Evolutionary conservation across 441 rosid species (phyloP).

Genomic region (Melastoma candidum): DNA sequence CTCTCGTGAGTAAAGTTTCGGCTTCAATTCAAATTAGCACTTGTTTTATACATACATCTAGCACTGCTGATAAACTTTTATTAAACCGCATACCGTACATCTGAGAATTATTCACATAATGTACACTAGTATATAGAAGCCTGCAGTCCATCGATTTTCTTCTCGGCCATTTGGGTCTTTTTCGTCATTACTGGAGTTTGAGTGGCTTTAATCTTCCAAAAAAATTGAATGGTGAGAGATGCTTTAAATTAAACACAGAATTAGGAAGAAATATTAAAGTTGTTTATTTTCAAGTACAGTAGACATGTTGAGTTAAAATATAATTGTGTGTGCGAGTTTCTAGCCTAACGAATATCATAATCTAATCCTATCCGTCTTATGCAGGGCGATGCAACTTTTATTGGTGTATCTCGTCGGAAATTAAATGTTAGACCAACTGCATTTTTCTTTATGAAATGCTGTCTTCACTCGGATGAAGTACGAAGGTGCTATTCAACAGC

Average conservation of each 20-base stretch:
- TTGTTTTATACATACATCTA: not conserved
- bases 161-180: no score
- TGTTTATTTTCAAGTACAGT: no score
- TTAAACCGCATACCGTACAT: not conserved
- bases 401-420: slow-evolving; percentile 67
- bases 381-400: slow-evolving; percentile 56
- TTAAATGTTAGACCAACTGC: slow-evolving; percentile 77
- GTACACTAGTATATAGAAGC: no score
- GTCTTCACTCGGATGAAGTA: slow-evolving; percentile 58
- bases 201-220: no score
- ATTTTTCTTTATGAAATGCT: slow-evolving; percentile 71
- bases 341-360: not conserved
- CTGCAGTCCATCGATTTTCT: no score
- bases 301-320: no score
- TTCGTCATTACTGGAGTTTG: no score
- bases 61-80: not conserved
- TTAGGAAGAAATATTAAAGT: no score
- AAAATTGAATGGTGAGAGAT: no score
- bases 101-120: no score
- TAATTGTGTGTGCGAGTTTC: no score
- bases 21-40: not conserved
- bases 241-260: no score
- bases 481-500: slow-evolving; percentile 57
- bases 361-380: slow-evolving; percentile 9
- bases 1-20: slow-evolving; percentile 35